These are phyloP conservation scores for Primulina tabacum DNA, from an alignment of 257 asterid genomes.

Conservation along the genomic window DNA sequence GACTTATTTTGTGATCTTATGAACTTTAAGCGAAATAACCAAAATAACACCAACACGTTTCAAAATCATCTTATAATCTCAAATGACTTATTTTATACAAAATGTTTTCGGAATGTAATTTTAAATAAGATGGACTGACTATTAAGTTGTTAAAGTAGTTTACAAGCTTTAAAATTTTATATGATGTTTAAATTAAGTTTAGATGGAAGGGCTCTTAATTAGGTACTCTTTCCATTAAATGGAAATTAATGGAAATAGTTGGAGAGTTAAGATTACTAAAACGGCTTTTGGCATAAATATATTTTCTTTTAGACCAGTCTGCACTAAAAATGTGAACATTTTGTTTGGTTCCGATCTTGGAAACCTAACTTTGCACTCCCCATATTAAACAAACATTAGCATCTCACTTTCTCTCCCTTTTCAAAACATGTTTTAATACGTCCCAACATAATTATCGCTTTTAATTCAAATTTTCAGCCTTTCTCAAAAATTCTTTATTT, in stretches of 20 bases:
- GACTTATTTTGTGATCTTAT: not conserved
- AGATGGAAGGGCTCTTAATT: not conserved
- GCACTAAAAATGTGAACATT: not conserved
- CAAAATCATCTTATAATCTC: not conserved
- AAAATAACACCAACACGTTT: not conserved
- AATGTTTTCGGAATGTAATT: not conserved
- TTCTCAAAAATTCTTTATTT: too few species aligned
- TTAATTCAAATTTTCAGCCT: not conserved
- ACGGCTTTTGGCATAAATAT: not conserved
- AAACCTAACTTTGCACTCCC: not conserved
- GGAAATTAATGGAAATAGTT: not conserved
- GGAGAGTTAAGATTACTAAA: not conserved
- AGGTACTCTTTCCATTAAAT: not conserved
- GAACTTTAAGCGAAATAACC: not conserved
- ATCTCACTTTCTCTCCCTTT: not conserved
- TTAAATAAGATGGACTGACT: not conserved
- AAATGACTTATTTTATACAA: not conserved
- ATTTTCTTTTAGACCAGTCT: not conserved
- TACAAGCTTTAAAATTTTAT: not conserved
- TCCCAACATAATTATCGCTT: not conserved
- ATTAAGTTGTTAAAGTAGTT: not conserved
- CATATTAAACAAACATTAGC: too few species aligned
- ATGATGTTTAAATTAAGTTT: too few species aligned
- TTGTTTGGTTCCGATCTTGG: not conserved
- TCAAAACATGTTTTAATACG: too few species aligned